Evolutionary conservation across 2,329 filamentous ascomycete genomes (phyloP), one percentile per base, ranked within the genome.

Genomic region (Calcarisporium arbuscula): DNA sequence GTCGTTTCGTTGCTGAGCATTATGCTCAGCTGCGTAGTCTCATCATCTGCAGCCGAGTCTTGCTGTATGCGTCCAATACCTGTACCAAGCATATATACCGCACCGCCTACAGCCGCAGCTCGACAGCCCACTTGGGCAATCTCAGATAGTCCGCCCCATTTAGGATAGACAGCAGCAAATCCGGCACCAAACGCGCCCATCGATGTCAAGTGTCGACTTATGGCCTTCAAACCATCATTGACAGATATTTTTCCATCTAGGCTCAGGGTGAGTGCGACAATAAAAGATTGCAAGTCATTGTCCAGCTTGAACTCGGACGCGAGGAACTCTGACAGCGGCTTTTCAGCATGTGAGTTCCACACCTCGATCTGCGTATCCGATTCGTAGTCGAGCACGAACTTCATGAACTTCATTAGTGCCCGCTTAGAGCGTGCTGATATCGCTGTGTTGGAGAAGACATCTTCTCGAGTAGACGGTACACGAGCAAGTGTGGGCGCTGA

Each of bases 71-170:
- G 46, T 28, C 71, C 57, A 35, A 92, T 64, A 8, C 79, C 79
- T 31, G 81, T 82, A 28, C 80, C 83, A 12, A 96, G 74, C 56
- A 95, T 85, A 61, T 96, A 96, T 4, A 94, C 76, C 9, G 81
- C 86, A 30, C 92, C 92, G 22, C 90, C 90, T 6, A 98, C 92
- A 15, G 90, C 90, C 42, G 82, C 80, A 25, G 90, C 87, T 47
- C 90, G 83, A 56, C 92, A 96, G 5, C 81, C 85, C 17, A 95
- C 88, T 65, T 98, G 90, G 19, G 85, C 79, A 40, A 96, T 78
- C 60, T 98, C 90, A 20, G 87, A 83, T 30, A 84, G 70, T 19
- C 90, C 88, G 30, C 90, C 90, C 82, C 88, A 98, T 68, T 95
- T 95, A 16, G 89, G 82, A 46, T 94, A 77, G 10, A 98, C 78